These are phyloP conservation scores for Alternaria triticina DNA, from an alignment of 2,329 filamentous ascomycete genomes.

Conservation along the genomic window DNA sequence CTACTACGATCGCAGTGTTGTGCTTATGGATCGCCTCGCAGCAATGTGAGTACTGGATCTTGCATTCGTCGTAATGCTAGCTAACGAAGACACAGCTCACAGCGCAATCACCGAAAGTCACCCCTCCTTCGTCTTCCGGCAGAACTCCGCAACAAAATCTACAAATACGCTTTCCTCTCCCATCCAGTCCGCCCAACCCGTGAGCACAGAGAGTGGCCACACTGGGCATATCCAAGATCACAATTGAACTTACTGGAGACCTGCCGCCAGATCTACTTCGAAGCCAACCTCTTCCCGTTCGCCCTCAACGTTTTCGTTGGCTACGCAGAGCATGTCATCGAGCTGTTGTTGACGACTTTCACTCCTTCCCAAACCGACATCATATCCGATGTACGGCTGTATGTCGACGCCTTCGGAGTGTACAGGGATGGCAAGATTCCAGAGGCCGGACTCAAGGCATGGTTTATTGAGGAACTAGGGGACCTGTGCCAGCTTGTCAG, in stretches of 20 bases:
- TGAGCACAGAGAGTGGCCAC: not conserved
- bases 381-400: not conserved
- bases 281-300: constrained; percentile 6
- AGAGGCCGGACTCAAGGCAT: not conserved
- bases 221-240: not conserved
- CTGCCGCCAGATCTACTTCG: constrained; percentile 6
- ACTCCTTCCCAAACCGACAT: not conserved
- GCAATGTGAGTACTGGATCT: not conserved
- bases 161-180: constrained; percentile 1
- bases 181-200: not conserved
- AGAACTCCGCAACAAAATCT: constrained; percentile 14
- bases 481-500: not conserved
- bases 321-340: constrained; percentile 5
- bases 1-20: not conserved
- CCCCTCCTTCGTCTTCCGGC: constrained; percentile 13
- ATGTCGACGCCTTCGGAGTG: constrained; percentile 2
- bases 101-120: constrained; percentile 6
- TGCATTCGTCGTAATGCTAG: not conserved
- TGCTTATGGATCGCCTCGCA: not conserved
- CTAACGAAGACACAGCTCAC: not conserved
- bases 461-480: not conserved
- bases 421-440: constrained; percentile 4
- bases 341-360: not conserved
- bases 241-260: not conserved
- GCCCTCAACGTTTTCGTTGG: constrained; percentile 4